These are phyloP conservation scores for Coffea eugenioides DNA, from an alignment of 257 asterid species.

Conservation along the genomic window DNA sequence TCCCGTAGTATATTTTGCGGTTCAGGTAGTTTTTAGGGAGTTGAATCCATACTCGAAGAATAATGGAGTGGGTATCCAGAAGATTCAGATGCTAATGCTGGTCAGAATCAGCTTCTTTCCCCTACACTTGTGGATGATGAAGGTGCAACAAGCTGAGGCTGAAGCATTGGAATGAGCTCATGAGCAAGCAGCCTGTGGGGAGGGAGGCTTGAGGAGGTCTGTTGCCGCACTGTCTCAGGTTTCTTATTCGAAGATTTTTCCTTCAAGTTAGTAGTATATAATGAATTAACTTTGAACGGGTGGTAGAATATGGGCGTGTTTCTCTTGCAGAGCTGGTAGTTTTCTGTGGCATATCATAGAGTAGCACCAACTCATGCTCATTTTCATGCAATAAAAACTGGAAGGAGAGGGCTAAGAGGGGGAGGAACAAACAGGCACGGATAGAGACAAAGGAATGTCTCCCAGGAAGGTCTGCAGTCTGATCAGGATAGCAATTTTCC, in stretches of 20 bases:
- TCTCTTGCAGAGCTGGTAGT: constrained; percentile 84
- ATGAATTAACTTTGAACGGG: constrained; percentile 38
- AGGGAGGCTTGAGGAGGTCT: constrained; percentile 66
- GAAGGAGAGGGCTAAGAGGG: constrained; percentile 54
- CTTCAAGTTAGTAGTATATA: constrained; percentile 2
- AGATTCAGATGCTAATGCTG: constrained; percentile 46
- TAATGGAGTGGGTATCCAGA: constrained; percentile 83
- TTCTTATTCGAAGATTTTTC: constrained; percentile 7
- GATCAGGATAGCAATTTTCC: constrained; percentile 9
- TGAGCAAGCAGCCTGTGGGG: constrained; percentile 98
- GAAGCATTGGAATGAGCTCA: constrained; percentile 83
- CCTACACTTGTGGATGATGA: constrained; percentile 83
- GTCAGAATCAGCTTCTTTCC: constrained; percentile 46
- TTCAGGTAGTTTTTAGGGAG: constrained; percentile 54
- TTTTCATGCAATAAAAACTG: constrained; percentile 67
- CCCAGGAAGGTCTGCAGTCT: constrained; percentile 48
- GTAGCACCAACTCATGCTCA: constrained; percentile 89
- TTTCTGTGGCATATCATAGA: constrained; percentile 65
- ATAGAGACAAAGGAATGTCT: constrained; percentile 33
- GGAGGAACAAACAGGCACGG: constrained; percentile 44
- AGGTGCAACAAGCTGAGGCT: constrained; percentile 99
- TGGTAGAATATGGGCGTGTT: constrained; percentile 93
- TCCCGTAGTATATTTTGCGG: not conserved
- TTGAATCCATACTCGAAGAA: constrained; percentile 75
- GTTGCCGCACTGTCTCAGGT: not conserved